Evolutionary conservation across 164 flowering plant genomes (phyloP), one percentile per base, ranked within the genome.

Genomic region (Berberis vulgaris): DNA sequence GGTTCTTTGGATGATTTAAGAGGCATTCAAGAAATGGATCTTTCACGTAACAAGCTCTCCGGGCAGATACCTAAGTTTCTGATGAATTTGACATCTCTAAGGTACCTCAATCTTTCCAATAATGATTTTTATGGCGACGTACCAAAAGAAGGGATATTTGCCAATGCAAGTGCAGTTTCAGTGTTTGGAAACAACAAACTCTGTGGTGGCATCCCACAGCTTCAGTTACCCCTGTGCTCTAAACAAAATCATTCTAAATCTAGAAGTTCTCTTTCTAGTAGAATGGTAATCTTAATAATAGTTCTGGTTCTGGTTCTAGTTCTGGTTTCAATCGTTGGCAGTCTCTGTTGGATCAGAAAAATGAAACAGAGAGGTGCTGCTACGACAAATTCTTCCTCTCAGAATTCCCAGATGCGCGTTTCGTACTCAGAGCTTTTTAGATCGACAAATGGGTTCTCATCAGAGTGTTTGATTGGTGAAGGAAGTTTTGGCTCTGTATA

Each of bases 101-200:
- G 26, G 41, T 54, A 54, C 41, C 57, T 54, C n/a, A 65, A 70
- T 54, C 64, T 70, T 38, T 70, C 73, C 42, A 59, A 50, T 60
- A 71, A 71, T 62, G 39, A 66, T 52, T 13, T 71, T 0, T 54
- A 66, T 42, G 74, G 74, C 1, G 63, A 57, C 6, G 70, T 71
- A 6, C 74, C 69, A 1, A 57, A 2, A 45, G 13, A 41, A 10
- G 73, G 73, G n/a, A 45, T 61, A 3, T 71, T 71, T 45, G 45
- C 2, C 13, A 69, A 69, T 50, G 46, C 47, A 2, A 58, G 64
- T n/a, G 43, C 26, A 64, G 50, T 59, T 59, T 58, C 59, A n/a
- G 39, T 65, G 11, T 6, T 10, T 47, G 69, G 69, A 9, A 71
- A 55, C 8, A 43, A 52, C 0, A 57, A 43, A 41, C 72, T 69